These are phyloP conservation scores for Penicillium digitatum DNA, from an alignment of 2,329 filamentous ascomycete genomes.

Conservation along the genomic window DNA sequence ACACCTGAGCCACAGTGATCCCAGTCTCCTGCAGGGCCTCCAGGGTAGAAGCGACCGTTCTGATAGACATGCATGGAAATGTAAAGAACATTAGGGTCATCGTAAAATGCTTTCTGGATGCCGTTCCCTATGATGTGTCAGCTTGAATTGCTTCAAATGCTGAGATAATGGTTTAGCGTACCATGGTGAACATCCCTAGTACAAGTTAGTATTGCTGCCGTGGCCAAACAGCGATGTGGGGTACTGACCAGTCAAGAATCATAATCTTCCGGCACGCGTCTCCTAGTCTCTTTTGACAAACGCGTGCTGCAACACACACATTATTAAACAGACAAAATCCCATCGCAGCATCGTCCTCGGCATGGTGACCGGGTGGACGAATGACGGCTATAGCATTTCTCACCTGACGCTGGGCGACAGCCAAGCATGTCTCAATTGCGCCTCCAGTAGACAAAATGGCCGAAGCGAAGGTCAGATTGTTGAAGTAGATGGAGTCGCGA, in stretches of 20 bases:
- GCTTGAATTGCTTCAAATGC: constrained; percentile 9
- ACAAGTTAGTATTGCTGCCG: constrained; percentile 17
- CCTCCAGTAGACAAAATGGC: constrained; percentile 83
- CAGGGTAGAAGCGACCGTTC: constrained; percentile 80
- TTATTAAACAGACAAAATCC: constrained; percentile 99
- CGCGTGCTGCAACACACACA: constrained; percentile 83
- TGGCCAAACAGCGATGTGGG: not conserved
- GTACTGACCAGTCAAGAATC: constrained; percentile 87
- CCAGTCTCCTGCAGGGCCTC: constrained; percentile 55
- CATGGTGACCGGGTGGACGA: constrained; percentile 90
- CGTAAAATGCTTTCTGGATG: constrained; percentile 92
- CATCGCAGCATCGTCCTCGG: constrained; percentile 78
- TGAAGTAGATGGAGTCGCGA: constrained; percentile 77
- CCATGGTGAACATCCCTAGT: constrained; percentile 65
- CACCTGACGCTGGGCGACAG: constrained; percentile 75
- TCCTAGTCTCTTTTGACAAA: constrained; percentile 77
- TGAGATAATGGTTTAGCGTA: constrained; percentile 24
- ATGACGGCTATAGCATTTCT: constrained; percentile 97
- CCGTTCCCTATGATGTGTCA: constrained; percentile 66
- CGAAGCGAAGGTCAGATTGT: constrained; percentile 73
- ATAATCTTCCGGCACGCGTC: constrained; percentile 80
- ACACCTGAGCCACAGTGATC: constrained; percentile 56
- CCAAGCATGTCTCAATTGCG: constrained; percentile 91
- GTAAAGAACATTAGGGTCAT: constrained; percentile 91
- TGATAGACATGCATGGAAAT: constrained; percentile 90